These are phyloP conservation scores for Wickerhamiella azymoides DNA, from an alignment of 805 yeast genomes.

Conservation along the genomic window DNA sequence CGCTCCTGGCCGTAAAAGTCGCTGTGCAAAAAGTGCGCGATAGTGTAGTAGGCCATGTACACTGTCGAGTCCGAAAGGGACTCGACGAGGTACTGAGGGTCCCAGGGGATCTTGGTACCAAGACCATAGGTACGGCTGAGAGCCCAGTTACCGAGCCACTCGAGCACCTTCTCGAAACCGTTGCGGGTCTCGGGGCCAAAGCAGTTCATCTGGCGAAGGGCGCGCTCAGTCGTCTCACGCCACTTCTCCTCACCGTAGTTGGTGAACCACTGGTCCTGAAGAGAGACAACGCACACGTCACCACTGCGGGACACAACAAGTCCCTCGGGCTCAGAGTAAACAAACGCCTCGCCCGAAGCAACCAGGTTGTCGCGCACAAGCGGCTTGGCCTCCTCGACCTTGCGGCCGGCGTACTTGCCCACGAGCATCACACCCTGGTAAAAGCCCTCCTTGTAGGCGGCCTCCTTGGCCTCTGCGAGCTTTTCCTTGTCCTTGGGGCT, in stretches of 20 bases:
- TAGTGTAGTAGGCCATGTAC: slow-evolving; percentile 89
- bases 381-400: slow-evolving; percentile 82
- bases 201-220: slow-evolving; percentile 62
- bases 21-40: slow-evolving; percentile 69
- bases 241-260: slow-evolving; percentile 93
- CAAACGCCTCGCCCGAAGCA: slow-evolving; percentile 65
- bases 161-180: slow-evolving; percentile 86
- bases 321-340: slow-evolving; percentile 89
- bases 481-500: slow-evolving; percentile 85
- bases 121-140: slow-evolving; percentile 92
- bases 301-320: slow-evolving; percentile 87
- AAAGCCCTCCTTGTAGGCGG: slow-evolving; percentile 92
- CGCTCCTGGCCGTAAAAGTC: slow-evolving; percentile 68
- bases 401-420: slow-evolving; percentile 78
- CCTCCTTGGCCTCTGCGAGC: slow-evolving; percentile 84
- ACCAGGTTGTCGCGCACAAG: slow-evolving; percentile 74
- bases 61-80: slow-evolving; percentile 91
- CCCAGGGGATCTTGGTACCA: slow-evolving; percentile 96
- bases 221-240: slow-evolving; percentile 69
- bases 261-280: slow-evolving; percentile 97
- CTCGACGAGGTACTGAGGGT: slow-evolving; percentile 81
- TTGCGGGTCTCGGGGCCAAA: slow-evolving; percentile 73
- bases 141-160: slow-evolving; percentile 98
- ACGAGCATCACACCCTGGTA: slow-evolving; percentile 71
- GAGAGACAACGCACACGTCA: slow-evolving; percentile 88